Base-by-base conservation (phyloP, 2,329 filamentous ascomycete species). In the Phaeosphaeriaceae sp. region DNA sequence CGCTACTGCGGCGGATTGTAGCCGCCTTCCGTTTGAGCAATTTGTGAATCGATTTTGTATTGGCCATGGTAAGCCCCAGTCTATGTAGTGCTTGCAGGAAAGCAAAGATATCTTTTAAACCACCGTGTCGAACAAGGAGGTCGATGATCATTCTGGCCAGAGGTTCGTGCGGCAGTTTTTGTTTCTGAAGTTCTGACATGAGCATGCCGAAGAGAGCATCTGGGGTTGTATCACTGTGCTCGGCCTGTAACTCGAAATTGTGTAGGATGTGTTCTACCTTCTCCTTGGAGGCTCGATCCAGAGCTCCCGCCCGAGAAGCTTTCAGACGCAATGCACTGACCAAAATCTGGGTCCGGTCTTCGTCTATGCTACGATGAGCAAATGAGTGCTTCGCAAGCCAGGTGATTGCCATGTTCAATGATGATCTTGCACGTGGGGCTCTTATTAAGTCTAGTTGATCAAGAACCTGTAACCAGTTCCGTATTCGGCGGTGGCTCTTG, bases 381-480 rank as follows among this genome's bases (percentile, higher is more conserved):
- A 36, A 43, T 33, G 47, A 11, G 35, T 42, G 12, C 42, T 33
- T 18, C 4, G 42, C 34, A 23, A 56, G 28, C 2, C 17, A 30
- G 1, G 29, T 30, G 21, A 54, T 44, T n/a, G 56, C 48, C 33
- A 32, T 32, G 18, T 50, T 46, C 11, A 46, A 43, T 2, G 48
- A n/a, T 3, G 34, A 32, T 4, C 3, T 13, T 23, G 15, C 18
- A 21, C 30, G 21, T 9, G 16, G 28, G 3, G 15, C 9, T 21
- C 13, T 15, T 15, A 34, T 53, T 8, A 11, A 9, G 36, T 66
- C 63, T 8, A 66, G 29, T 12, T 26, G 28, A 21, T 61, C 50
- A 11, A 66, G 52, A n/a, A 68, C 29, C 20, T 42, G 44, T 18
- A 66, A 40, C 64, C 64, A 67, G 9, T 37, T 44, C 3, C 51